phyloP scores from a whole-genome alignment of 2,329 filamentous ascomycete species.

The Xenoacremonium recifei region DNA sequence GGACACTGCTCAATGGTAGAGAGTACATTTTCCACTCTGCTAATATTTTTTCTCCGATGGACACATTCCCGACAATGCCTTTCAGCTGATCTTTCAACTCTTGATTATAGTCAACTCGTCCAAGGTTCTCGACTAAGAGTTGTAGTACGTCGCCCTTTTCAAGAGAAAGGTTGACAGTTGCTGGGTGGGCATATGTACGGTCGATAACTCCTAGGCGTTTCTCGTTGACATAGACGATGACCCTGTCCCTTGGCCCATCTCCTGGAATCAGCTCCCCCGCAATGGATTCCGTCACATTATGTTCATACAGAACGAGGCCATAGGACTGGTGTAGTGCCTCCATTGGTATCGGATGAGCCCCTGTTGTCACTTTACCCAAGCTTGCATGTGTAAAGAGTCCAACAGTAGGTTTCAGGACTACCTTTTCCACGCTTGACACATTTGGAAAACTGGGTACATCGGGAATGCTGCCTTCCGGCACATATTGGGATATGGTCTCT shows the following conservation, averaged over 20 bases:
- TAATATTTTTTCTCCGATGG: background rate
- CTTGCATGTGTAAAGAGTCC: background rate
- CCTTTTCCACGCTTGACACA: constrained; percentile 11
- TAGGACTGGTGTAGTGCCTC: constrained; percentile 43
- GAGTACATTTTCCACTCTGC: background rate
- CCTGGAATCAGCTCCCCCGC: background rate
- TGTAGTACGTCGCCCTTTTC: constrained; percentile 38
- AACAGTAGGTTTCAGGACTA: background rate
- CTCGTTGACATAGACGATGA: background rate
- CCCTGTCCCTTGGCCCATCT: background rate
- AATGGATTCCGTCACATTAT: constrained; percentile 25
- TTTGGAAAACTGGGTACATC: constrained; percentile 31
- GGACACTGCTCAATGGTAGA: background rate
- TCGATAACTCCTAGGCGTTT: background rate
- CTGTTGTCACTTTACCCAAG: constrained; percentile 31
- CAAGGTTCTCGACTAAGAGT: constrained; percentile 50
- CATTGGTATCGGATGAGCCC: too few species aligned
- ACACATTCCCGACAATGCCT: constrained; percentile 32
- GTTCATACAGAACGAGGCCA: constrained; percentile 44
- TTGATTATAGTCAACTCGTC: constrained; percentile 45
- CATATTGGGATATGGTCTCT: constrained; percentile 37
- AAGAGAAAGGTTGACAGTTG: constrained; percentile 36
- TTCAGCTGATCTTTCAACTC: constrained; percentile 43
- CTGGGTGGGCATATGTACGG: constrained; percentile 39
- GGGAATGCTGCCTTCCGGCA: constrained; percentile 33